Evolutionary conservation across 768 basidiomycete species (phyloP).

Genomic region (Cubamyces lactineus): DNA sequence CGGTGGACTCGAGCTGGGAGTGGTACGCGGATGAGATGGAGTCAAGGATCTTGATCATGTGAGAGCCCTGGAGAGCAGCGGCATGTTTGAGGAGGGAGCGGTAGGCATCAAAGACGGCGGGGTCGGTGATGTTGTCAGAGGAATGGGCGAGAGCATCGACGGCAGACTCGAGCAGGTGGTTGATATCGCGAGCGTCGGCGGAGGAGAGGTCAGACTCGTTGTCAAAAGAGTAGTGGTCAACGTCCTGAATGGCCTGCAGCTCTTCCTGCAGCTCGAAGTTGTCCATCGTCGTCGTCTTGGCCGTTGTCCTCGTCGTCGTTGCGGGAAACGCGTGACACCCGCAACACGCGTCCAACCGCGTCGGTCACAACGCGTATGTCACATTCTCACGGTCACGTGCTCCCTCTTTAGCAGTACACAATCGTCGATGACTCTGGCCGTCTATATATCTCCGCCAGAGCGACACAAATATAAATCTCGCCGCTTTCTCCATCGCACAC

Average conservation of each 20-base stretch:
- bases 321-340: slow-evolving; percentile 6
- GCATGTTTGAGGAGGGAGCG: slow-evolving; percentile 81
- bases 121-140: slow-evolving; percentile 70
- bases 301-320: background rate
- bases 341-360: slow-evolving; percentile 22
- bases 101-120: slow-evolving; percentile 78
- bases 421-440: no score
- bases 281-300: slow-evolving; percentile 26
- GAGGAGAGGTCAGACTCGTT: slow-evolving; percentile 66
- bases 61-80: slow-evolving; percentile 57
- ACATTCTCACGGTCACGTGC: slow-evolving; percentile 1
- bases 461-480: no score
- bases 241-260: slow-evolving; percentile 64
- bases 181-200: slow-evolving; percentile 49
- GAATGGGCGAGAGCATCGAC: slow-evolving; percentile 81
- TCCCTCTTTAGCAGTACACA: background rate
- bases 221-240: slow-evolving; percentile 63
- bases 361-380: slow-evolving; percentile 23
- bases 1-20: slow-evolving; percentile 71
- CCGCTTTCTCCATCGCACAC: no score
- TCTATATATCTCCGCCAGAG: no score
- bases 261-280: slow-evolving; percentile 82
- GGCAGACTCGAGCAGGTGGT: slow-evolving; percentile 65
- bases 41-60: slow-evolving; percentile 88
- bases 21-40: slow-evolving; percentile 78